Base-by-base conservation (phyloP, 129 eudicot genomes). In the Chrysanthemum seticuspe region DNA sequence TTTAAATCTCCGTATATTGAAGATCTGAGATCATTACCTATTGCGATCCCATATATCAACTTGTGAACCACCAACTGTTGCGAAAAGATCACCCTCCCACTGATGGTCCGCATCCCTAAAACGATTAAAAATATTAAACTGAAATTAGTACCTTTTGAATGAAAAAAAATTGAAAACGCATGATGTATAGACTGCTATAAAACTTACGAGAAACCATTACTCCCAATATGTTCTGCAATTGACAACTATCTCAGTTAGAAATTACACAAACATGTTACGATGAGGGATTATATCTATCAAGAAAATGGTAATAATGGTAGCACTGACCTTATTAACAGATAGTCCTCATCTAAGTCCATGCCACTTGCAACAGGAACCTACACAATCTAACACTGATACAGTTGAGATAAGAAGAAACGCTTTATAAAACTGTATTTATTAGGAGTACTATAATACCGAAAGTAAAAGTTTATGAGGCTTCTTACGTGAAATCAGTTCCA, bases 41-140 rank as follows among this genome's bases (percentile, higher is more conserved):
- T 86, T 90, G 82, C 86, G 98, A 79, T 94, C 88, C 98, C 98
- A 94, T 78, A 94, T 87, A 76, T 88, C 97, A 55, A 94, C 88
- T 83, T 87, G 98, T 1, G 45, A 0, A 78, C 96, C 91, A 79
- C 98, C 98, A 70, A 87, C 97, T 4, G 98, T 94, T 13, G 98
- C 98, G 84, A 94, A 94, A 55, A 79, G 84, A 48, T 81, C 78
- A 78, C 97, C 96, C 62, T 87, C 88, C 90, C 89, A 87, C 79
- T 94, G 96, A 76, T 94, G 98, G 81, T 94, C 98, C 62, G 85
- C 97, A 53, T 85, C 97, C 88, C 97, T 90, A 62, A 70, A 66
- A 64, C 19, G 9, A 66, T 14, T 56, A 67, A 40, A 18, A 29
- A 8, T 53, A 2, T n/a, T 19, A 29, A 44, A 47, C n/a, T 56